Evolutionary conservation across 1,284 basidiomycete species (phyloP).

Genomic region (Inonotus hispidus): DNA sequence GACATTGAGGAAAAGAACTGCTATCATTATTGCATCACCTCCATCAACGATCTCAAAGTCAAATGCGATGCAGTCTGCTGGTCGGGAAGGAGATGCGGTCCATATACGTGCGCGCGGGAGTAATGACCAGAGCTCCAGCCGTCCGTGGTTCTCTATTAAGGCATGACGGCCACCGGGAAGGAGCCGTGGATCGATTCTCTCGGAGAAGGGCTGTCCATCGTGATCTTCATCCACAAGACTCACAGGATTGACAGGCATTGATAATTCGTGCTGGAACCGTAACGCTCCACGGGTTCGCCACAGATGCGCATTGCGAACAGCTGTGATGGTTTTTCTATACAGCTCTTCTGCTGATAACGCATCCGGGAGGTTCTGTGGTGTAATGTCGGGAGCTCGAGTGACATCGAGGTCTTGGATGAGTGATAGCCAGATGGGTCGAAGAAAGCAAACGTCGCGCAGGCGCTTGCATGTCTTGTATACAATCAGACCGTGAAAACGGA

Average conservation of each 20-base stretch:
- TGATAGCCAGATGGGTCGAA: constrained; percentile 2
- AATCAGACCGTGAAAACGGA: background rate
- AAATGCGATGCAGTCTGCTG: constrained; percentile 3
- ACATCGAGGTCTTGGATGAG: background rate
- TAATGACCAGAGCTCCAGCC: constrained; percentile 2
- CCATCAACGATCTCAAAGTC: constrained; percentile 3
- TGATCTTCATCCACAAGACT: background rate
- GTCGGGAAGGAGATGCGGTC: background rate
- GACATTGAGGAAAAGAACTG: background rate
- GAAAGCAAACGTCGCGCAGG: background rate
- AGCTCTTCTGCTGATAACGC: background rate
- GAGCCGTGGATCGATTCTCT: background rate
- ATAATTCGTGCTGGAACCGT: background rate
- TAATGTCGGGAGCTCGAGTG: background rate
- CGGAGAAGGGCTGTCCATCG: background rate
- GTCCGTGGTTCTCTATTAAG: constrained; percentile 3
- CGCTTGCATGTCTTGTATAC: background rate
- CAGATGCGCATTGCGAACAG: background rate
- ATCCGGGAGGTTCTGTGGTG: background rate
- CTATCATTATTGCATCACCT: background rate
- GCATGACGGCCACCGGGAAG: background rate
- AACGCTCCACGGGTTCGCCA: background rate
- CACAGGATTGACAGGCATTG: background rate
- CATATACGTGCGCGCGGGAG: constrained; percentile 1
- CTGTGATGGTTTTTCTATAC: background rate